Percentiles rank a stretch among this genome's conserved stretches.
phyloP scores from a whole-genome alignment of 2,329 filamentous ascomycete genomes.

The Hypocreales sp. region DNA sequence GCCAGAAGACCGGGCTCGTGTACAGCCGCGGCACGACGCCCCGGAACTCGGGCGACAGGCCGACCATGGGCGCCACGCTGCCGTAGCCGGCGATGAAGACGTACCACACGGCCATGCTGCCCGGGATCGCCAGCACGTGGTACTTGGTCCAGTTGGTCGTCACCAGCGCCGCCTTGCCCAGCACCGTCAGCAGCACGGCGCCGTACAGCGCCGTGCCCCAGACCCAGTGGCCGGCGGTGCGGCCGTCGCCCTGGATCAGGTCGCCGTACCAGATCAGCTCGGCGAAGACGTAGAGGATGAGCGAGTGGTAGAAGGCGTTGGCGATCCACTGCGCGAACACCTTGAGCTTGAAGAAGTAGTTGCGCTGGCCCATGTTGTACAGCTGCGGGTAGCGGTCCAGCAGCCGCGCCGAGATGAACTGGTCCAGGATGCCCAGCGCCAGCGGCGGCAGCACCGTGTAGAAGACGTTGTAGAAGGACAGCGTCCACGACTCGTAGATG shows the following conservation, averaged over 20 bases:
- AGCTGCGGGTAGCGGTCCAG: slow-evolving; percentile 93
- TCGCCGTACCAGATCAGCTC: slow-evolving; percentile 73
- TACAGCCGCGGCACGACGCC: slow-evolving; percentile 74
- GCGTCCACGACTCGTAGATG: slow-evolving; percentile 97
- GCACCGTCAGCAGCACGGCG: slow-evolving; percentile 79
- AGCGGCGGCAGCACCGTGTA: slow-evolving; percentile 91
- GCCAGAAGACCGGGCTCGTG: slow-evolving; percentile 73
- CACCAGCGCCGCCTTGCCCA: slow-evolving; percentile 86
- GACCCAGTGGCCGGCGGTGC: slow-evolving; percentile 85
- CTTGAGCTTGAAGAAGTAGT: slow-evolving; percentile 83
- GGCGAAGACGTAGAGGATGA: slow-evolving; percentile 78
- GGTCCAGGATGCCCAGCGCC: slow-evolving; percentile 90
- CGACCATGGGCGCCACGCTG: slow-evolving; percentile 66
- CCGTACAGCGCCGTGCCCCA: slow-evolving; percentile 96
- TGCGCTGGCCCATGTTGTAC: slow-evolving; percentile 84
- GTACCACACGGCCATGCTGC: slow-evolving; percentile 84
- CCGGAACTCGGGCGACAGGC: slow-evolving; percentile 69
- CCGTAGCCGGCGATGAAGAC: slow-evolving; percentile 80
- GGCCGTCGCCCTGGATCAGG: slow-evolving; percentile 62
- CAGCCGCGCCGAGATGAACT: slow-evolving; percentile 87
- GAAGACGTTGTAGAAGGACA: slow-evolving; percentile 99
- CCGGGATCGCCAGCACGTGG: slow-evolving; percentile 86
- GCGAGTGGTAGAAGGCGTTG: slow-evolving; percentile 90
- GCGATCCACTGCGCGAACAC: slow-evolving; percentile 87
- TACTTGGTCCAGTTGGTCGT: slow-evolving; percentile 99